Evolutionary conservation across 352 stramenopile genomes (phyloP).

Genomic region (Globisporangium paddicum): DNA sequence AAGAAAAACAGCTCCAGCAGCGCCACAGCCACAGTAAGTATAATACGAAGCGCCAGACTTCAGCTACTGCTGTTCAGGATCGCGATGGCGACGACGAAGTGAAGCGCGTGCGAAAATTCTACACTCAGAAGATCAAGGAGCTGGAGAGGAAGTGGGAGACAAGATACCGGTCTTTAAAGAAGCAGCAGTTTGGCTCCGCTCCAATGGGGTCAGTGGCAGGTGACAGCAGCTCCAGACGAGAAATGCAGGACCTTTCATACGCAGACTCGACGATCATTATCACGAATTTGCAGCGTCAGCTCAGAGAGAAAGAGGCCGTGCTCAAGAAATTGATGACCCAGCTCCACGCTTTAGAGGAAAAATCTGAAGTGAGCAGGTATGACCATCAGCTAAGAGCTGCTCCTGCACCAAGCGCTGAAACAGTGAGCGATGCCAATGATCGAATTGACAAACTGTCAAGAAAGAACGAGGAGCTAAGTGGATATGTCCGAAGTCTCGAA

Average conservation of each 20-base stretch:
- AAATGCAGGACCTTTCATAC: slow-evolving; percentile 23
- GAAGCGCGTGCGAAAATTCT: slow-evolving; percentile 61
- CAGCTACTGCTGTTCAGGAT: slow-evolving; percentile 9
- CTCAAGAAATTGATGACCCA: slow-evolving; percentile 8
- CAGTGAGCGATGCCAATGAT: background rate
- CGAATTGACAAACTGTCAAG: background rate
- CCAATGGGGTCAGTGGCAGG: background rate
- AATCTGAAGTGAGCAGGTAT: background rate
- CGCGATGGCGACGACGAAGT: slow-evolving; percentile 28
- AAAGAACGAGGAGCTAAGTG: slow-evolving; percentile 11
- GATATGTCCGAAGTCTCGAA: slow-evolving; percentile 29
- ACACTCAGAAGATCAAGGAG: slow-evolving; percentile 71
- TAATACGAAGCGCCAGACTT: slow-evolving; percentile 5
- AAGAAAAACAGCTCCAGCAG: slow-evolving; percentile 31
- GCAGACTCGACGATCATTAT: slow-evolving; percentile 32
- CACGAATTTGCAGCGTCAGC: slow-evolving; percentile 27
- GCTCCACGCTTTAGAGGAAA: background rate
- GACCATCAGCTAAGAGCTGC: background rate
- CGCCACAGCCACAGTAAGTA: background rate
- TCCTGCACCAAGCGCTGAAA: background rate
- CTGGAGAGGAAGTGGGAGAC: slow-evolving; percentile 69
- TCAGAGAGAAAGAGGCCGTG: slow-evolving; percentile 15
- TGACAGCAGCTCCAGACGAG: background rate
- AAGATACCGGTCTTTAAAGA: slow-evolving; percentile 56
- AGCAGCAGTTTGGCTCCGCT: slow-evolving; percentile 26